These are phyloP conservation scores for Fusarium circinatum DNA, from an alignment of 2,329 filamentous ascomycete genomes.

Conservation along the genomic window DNA sequence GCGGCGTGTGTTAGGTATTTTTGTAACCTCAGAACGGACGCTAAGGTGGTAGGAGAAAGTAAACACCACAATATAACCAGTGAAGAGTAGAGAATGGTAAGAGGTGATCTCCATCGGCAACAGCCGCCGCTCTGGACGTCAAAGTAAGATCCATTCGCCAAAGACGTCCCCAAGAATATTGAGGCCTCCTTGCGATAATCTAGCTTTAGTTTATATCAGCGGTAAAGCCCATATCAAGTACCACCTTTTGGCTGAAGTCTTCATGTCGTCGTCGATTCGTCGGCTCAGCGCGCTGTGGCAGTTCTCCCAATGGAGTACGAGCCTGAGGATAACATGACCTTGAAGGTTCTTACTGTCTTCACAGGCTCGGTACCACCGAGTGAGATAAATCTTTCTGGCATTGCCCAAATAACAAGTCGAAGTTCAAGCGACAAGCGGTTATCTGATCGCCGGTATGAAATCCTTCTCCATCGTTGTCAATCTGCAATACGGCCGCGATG, in stretches of 20 bases:
- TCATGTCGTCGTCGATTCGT: no score
- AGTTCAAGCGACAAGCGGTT: background rate
- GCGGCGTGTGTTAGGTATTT: background rate
- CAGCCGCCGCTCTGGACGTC: no score
- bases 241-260: no score
- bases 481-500: background rate
- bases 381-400: background rate
- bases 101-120: background rate
- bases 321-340: no score
- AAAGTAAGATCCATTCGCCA: rapidly evolving
- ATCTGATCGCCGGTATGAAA: background rate
- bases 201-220: no score
- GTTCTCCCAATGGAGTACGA: background rate
- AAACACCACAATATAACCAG: background rate
- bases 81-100: background rate
- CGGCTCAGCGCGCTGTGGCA: background rate
- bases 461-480: background rate
- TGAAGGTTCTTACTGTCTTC: background rate
- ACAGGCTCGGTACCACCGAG: background rate
- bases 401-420: no score
- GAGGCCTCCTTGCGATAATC: rapidly evolving
- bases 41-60: no score
- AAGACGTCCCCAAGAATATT: rapidly evolving
- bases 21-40: no score
- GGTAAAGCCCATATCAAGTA: rapidly evolving